phyloP scores from a whole-genome alignment of 2,329 filamentous ascomycete species.

The Volutella citrinella region DNA sequence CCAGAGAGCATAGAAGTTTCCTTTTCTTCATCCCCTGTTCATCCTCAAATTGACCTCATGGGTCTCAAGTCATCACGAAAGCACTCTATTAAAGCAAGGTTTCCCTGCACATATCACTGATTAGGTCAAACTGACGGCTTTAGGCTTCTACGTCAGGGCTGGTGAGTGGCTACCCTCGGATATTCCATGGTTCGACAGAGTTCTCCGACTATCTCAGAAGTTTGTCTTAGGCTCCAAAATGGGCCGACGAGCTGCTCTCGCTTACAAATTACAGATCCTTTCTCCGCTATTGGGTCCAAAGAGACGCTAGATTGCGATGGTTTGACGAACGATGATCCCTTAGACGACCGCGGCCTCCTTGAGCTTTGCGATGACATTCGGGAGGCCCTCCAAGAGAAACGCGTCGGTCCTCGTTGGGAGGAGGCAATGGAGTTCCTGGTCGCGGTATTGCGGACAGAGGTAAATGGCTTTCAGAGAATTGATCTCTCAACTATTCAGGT shows the following conservation, averaged over 20 bases:
- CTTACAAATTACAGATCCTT: slow-evolving; percentile 18
- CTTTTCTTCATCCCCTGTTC: too few species aligned
- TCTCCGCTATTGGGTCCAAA: slow-evolving; percentile 11
- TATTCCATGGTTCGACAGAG: slow-evolving; percentile 13
- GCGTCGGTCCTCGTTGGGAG: slow-evolving; percentile 32
- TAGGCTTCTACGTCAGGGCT: too few species aligned
- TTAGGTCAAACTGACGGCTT: too few species aligned
- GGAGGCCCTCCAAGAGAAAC: slow-evolving; percentile 29
- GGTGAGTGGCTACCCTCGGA: slow-evolving; percentile 13
- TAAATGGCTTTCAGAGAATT: slow-evolving; percentile 29
- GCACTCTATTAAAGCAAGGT: too few species aligned
- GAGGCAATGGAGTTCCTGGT: slow-evolving; percentile 39
- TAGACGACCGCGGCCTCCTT: slow-evolving; percentile 24
- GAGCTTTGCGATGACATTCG: slow-evolving; percentile 43
- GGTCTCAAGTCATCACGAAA: too few species aligned
- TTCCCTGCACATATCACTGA: too few species aligned
- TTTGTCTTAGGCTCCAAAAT: too few species aligned
- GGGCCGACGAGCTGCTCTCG: too few species aligned
- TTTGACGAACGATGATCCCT: slow-evolving; percentile 3
- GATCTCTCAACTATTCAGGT: slow-evolving; percentile 37
- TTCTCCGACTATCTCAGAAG: slow-evolving; percentile 16
- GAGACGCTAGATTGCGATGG: slow-evolving; percentile 4
- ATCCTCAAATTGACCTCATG: too few species aligned
- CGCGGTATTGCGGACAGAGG: slow-evolving; percentile 37
- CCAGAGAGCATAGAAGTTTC: too few species aligned